Base-by-base conservation (phyloP, 371 early-diverging fungal species). In the Mucor plumbeus region DNA sequence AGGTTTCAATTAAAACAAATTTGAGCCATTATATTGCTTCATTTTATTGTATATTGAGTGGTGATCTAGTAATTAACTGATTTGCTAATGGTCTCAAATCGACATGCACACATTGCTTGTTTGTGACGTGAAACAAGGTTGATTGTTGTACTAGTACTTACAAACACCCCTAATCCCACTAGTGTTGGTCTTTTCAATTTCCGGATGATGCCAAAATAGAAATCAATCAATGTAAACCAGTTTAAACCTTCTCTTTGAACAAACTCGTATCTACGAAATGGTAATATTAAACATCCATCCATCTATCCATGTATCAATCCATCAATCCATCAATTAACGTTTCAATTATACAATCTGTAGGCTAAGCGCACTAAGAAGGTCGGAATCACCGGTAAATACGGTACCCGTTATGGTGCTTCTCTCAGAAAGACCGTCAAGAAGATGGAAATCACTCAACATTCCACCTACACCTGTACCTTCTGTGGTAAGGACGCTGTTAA, bases 361-460 rank as follows among this genome's bases (percentile, higher is more conserved):
- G 95, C 95, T 82, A 97, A 97, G 88, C 94, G 99, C 86, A 99
- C 99, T 65, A 99, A 96, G 91, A 99, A 99, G 91, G 82, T 99
- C 81, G 99, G 99, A 88, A 95, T 99, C 84, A 91, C 92, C 87
- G 99, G 99, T 82, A 99, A 99, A 89, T 99, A 99, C 92, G 99
- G 99, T 86, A 94, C 97, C 81, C 97, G 99, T 90, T 99, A 99
- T 90, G 99, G 99, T 92, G 96, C 99, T 73, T 99, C 99, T 69
- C 92, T 99, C 76, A 93, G 99, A 90, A 99, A 99, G 92, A 95
- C 95, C 90, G 94, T 99, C 74, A 99, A 99, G 95, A 97, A 97
- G 90, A 97, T 98, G 91, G 99, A 99, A 92, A 96, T 98, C 85
- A 95, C 99, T 80, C 99, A 99, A 90, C 99, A 99, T 89, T 90